These are phyloP conservation scores for Linum lewisii DNA, from an alignment of 345 rosid species.

Conservation along the genomic window DNA sequence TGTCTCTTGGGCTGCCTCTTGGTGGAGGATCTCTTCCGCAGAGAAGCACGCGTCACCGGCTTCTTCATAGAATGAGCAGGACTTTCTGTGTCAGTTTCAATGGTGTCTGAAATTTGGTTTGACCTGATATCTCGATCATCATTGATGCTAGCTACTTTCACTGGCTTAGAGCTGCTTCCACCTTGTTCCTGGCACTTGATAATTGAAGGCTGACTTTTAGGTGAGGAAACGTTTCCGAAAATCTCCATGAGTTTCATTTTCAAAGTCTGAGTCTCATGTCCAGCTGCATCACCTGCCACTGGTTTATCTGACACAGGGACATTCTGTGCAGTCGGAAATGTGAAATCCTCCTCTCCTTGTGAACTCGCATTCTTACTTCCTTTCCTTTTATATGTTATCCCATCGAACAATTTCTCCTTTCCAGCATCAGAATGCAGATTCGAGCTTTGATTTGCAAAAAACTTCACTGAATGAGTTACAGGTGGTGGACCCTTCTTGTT, in stretches of 20 bases:
- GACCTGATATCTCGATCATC: conserved; percentile 28
- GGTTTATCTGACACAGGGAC: conserved; percentile 23
- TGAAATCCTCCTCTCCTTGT: conserved; percentile 36
- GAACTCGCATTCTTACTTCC: conserved; percentile 24
- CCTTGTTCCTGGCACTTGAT: conserved; percentile 30
- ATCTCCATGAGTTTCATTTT: conserved; percentile 75
- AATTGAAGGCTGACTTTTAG: conserved; percentile 38
- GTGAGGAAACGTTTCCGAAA: conserved; percentile 55
- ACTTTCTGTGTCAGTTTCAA: conserved; percentile 73
- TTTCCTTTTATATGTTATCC: conserved; percentile 31
- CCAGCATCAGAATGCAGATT: conserved; percentile 25
- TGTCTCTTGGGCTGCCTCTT: conserved; percentile 23
- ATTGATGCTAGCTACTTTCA: conserved; percentile 19
- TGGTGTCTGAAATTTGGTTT: conserved; percentile 54
- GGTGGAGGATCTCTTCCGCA: conserved; percentile 33
- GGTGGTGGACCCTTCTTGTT: conserved; percentile 29
- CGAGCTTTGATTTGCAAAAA: conserved; percentile 27
- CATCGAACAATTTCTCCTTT: conserved; percentile 25
- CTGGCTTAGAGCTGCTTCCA: conserved; percentile 26
- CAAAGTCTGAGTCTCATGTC: conserved; percentile 46
- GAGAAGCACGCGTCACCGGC: conserved; percentile 53
- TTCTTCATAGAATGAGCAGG: conserved; percentile 37
- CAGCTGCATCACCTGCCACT: conserved; percentile 25
- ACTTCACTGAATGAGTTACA: conserved; percentile 19
- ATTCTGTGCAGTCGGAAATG: conserved; percentile 33